Base-by-base conservation (phyloP, 78 protist genomes). In the Isochrysis galbana region DNA sequence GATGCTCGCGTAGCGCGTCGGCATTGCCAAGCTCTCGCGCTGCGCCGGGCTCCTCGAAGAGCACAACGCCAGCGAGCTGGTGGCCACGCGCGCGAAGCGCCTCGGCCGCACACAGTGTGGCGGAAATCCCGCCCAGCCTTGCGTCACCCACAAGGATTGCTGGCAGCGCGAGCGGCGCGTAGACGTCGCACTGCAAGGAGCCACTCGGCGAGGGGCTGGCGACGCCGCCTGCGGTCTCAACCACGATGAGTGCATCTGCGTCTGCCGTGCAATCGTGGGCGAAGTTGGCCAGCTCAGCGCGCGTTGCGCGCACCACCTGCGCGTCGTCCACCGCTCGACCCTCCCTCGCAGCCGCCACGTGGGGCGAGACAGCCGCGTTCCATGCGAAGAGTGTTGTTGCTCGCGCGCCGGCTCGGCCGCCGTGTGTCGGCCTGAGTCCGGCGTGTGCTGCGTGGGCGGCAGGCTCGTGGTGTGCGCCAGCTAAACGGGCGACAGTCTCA, bases 151-250 rank as follows among this genome's bases (percentile, higher is more conserved):
- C 89, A 26, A 96, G 69, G 47, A 95, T 19, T 4, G 41, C 94
- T 0, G 96, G 95, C 34, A 94, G 89, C 14, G 88, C 69, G 21
- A 51, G 36, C 2, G 90, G 90, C 11, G 95, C 36, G 51, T 19
- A 2, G 5, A 61, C 44, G 41, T 96, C 96, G 45, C 90, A 94
- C 95, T 95, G 96, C 48, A 36, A 36, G 23, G 83, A 39, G 92
- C 91, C 89, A 34, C 69, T 29, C 34, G 95, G 93, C 4, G 51
- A 80, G 22, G 95, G 95, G 34, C 88, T 55, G 25, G 72, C 51
- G 32, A 88, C 90, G 10, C 93, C 95, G 22, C 95, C 95, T 0
- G 95, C 95, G 1, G 95, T 94, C 90, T 94, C 95, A 10, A 91
- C 83, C 5, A 93, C 19, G 29, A 19, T 54, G 55, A 4, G 7